phyloP scores from a whole-genome alignment of 805 yeast genomes.

The Ogataea trehalophila region DNA sequence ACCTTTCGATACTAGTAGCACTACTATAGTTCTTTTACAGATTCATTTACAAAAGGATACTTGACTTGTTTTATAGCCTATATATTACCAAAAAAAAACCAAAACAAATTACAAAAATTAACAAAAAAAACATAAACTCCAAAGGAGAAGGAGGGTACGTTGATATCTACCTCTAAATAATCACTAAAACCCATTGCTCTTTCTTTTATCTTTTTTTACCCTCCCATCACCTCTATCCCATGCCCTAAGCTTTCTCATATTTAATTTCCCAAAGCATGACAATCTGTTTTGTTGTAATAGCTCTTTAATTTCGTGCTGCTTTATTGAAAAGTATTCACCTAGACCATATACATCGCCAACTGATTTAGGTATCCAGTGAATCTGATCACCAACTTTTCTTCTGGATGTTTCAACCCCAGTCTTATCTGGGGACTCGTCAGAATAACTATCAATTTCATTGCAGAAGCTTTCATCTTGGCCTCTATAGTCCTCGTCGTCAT shows the following conservation, averaged over 20 bases:
- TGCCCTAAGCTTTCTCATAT: constrained; percentile 22
- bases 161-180: neutral
- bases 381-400: constrained; percentile 22
- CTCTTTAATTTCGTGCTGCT: constrained; percentile 16
- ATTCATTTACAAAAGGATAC: no score
- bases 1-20: no score
- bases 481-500: no score
- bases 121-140: neutral
- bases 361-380: constrained; percentile 21
- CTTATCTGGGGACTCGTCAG: neutral
- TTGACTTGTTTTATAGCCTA: no score
- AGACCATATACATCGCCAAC: constrained; percentile 20
- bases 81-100: no score
- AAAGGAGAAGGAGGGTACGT: neutral
- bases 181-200: neutral
- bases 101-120: no score
- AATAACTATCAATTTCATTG: neutral
- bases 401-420: constrained; percentile 2
- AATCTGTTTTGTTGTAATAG: constrained; percentile 10
- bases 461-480: neutral
- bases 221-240: constrained; percentile 20
- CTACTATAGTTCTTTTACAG: no score
- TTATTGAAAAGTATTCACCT: constrained; percentile 16
- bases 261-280: constrained; percentile 23
- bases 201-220: constrained; percentile 6